These are phyloP conservation scores for Claviceps pusilla DNA, from an alignment of 2,329 filamentous ascomycete species.

Conservation along the genomic window DNA sequence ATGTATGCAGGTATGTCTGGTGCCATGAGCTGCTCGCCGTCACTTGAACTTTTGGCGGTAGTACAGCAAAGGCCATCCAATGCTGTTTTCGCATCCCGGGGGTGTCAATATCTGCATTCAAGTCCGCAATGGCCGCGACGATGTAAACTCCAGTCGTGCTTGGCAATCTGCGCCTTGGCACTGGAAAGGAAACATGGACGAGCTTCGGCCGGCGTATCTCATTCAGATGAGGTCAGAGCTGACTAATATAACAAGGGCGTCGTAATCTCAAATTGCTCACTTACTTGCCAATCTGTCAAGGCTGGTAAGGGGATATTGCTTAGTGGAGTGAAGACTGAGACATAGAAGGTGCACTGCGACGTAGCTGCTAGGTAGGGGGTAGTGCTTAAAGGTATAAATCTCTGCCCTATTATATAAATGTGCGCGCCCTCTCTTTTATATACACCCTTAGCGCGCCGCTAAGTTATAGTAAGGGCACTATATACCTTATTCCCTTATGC, in stretches of 20 bases:
- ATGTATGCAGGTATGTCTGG: background rate
- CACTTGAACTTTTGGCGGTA: background rate
- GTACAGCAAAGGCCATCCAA: background rate
- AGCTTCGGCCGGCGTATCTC: background rate
- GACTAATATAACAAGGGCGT: too few species aligned
- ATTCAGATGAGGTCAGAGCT: too few species aligned
- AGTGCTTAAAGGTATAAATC: too few species aligned
- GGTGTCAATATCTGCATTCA: background rate
- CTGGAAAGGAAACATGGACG: background rate
- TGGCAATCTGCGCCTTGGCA: background rate
- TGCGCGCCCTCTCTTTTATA: too few species aligned
- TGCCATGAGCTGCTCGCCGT: background rate
- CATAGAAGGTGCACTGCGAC: too few species aligned
- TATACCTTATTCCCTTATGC: too few species aligned
- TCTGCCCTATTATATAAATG: too few species aligned
- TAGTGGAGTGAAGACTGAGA: too few species aligned
- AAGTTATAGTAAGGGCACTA: too few species aligned
- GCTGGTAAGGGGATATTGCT: too few species aligned
- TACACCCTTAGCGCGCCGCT: too few species aligned
- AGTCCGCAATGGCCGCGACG: background rate
- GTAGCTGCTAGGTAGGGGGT: too few species aligned
- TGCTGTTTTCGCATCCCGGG: background rate
- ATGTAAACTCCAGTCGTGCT: background rate
- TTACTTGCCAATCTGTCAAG: background rate
- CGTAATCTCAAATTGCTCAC: background rate